phyloP scores from a whole-genome alignment of 306 rosid genomes.

The Aeschynomene evenia region DNA sequence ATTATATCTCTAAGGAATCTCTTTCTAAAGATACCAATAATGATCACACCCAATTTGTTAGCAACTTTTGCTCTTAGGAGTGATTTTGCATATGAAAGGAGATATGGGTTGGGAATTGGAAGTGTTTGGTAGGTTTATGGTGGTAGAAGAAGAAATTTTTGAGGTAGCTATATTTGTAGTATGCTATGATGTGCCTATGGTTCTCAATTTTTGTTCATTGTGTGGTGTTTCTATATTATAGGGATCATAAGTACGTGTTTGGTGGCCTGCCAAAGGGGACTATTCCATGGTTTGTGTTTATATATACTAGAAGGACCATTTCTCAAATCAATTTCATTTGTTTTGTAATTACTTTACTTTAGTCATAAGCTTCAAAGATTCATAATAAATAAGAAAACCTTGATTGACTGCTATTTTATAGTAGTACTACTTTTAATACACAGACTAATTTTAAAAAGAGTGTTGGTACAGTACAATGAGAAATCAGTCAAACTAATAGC shows the following conservation, averaged over 20 bases:
- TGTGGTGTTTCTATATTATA: constrained; percentile 13
- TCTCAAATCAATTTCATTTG: not conserved
- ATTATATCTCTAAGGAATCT: too few species aligned
- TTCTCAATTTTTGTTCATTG: constrained; percentile 4
- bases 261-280: constrained; percentile 33
- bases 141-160: not conserved
- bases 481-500: too few species aligned
- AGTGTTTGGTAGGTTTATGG: not conserved
- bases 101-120: not conserved
- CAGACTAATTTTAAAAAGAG: not conserved
- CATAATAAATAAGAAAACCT: not conserved
- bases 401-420: not conserved
- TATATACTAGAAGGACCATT: constrained; percentile 17
- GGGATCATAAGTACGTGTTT: constrained; percentile 34
- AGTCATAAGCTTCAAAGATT: not conserved
- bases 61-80: too few species aligned
- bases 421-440: not conserved
- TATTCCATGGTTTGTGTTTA: constrained; percentile 1
- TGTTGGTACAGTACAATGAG: too few species aligned
- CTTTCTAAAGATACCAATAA: too few species aligned
- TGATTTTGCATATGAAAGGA: too few species aligned
- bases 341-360: not conserved
- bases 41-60: too few species aligned
- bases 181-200: not conserved
- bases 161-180: not conserved